Evolutionary conservation across 148 eudicot species (phyloP), one percentile per base, ranked within the genome.

Genomic region (Rhododendron griersonianum): DNA sequence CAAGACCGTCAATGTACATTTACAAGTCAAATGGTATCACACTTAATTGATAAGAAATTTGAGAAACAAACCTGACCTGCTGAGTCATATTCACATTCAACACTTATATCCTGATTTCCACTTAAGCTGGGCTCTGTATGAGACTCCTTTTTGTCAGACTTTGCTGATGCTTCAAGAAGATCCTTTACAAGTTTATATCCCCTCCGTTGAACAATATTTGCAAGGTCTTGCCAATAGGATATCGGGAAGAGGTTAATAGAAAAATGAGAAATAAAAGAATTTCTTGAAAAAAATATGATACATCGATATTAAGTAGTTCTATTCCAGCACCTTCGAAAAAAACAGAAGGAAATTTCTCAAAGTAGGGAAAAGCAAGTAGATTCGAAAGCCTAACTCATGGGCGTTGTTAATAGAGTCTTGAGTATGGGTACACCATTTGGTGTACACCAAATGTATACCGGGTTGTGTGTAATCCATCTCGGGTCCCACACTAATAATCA

Each of bases 161-260:
- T 86, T 21, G 86, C 39, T 65, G 95, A 87, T 81, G 89, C 85
- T 65, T 86, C 89, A 73, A 97, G 93, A 87, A 95, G 99, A 80
- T 92, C 91, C 89, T 85, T 88, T 9, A 97, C 87, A 87, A 87
- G 71, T 87, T 94, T 95, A 89, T 97, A 92, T 81, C 99, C 99
- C 94, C 98, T 93, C 84, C 99, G 92, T 85, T 98, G 90, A 71
- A 97, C 98, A 84, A 97, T 92, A 86, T 95, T 91, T 85, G 99
- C 95, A 86, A 97, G 98, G 86, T 97, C 99, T 88, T 95, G 95
- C 94, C 99, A 95, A 81, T 33, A 90, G 59, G 74, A 78, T 67
- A 69, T 25, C 84, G 76, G 69, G 10, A 55, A 74, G 61, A 85
- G 44, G 41, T 71, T 71, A 14, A 30, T 71, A 59, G 44, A 19